These are phyloP conservation scores for Anthostomella pinea DNA, from an alignment of 2,329 filamentous ascomycete species.

Conservation along the genomic window DNA sequence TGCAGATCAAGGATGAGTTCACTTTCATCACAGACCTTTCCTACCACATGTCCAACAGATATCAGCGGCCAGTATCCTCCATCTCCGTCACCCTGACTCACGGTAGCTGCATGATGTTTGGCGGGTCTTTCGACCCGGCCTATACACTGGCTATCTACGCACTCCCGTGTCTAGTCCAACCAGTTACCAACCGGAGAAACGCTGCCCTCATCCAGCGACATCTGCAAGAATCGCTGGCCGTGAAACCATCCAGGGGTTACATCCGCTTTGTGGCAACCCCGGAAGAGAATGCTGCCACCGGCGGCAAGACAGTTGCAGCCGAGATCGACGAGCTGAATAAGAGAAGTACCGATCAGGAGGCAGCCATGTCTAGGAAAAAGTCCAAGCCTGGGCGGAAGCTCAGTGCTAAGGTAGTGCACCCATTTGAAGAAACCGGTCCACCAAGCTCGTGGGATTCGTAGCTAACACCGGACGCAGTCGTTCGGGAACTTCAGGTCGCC, in stretches of 20 bases:
- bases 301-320: slow-evolving; percentile 66
- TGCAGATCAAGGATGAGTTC: slow-evolving; percentile 70
- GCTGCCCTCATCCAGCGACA: slow-evolving; percentile 73
- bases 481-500: slow-evolving; percentile 30
- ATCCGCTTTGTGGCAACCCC: slow-evolving; percentile 67
- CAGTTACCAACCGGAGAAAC: slow-evolving; percentile 77
- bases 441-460: slow-evolving; percentile 4
- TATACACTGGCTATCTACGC: slow-evolving; percentile 76
- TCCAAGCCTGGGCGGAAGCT: slow-evolving; percentile 25
- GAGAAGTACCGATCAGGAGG: slow-evolving; percentile 32
- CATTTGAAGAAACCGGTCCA: slow-evolving; percentile 2
- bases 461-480: slow-evolving; percentile 28
- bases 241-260: slow-evolving; percentile 64
- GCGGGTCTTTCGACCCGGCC: slow-evolving; percentile 71
- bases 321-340: slow-evolving; percentile 59
- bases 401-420: slow-evolving; percentile 25
- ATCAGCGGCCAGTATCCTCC: slow-evolving; percentile 68
- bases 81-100: slow-evolving; percentile 77
- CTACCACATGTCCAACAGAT: slow-evolving; percentile 69
- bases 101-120: slow-evolving; percentile 70
- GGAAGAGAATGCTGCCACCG: slow-evolving; percentile 70
- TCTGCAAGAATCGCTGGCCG: slow-evolving; percentile 67
- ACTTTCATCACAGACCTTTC: slow-evolving; percentile 72
- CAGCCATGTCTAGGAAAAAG: slow-evolving; percentile 18
- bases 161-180: slow-evolving; percentile 64